These are phyloP conservation scores for Dinochytrium kinnereticum DNA, from an alignment of 371 early-diverging fungal species.

Conservation along the genomic window DNA sequence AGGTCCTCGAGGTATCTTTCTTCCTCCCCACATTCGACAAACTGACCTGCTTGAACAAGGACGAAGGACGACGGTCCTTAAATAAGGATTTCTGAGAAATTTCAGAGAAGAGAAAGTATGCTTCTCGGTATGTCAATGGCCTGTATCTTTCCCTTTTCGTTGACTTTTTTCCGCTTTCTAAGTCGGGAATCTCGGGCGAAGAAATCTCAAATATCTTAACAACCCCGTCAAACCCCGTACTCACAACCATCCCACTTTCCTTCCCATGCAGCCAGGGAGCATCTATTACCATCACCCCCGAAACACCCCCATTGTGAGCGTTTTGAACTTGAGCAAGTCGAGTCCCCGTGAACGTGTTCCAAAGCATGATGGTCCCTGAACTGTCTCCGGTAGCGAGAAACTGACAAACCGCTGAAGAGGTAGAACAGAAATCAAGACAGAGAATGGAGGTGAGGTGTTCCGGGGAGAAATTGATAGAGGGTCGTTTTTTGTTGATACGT, in stretches of 20 bases:
- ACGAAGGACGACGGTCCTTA: too few species aligned
- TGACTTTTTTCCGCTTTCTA: background rate
- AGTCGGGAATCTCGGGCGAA: background rate
- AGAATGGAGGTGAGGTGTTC: conserved; percentile 32
- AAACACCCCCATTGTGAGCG: conserved; percentile 43
- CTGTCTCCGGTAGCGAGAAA: conserved; percentile 41
- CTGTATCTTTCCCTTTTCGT: background rate
- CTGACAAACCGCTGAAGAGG: conserved; percentile 3
- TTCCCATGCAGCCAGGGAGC: background rate
- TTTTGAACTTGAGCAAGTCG: conserved; percentile 20
- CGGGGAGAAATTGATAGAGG: background rate
- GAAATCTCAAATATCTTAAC: conserved; percentile 32
- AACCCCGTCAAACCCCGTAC: conserved; percentile 43
- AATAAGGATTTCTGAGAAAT: background rate
- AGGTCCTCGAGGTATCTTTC: too few species aligned
- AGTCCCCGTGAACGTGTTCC: conserved; percentile 48
- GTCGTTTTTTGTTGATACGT: background rate
- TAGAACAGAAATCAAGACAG: conserved; percentile 25
- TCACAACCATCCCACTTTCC: conserved; percentile 22
- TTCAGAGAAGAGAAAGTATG: background rate
- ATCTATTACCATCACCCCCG: conserved; percentile 31
- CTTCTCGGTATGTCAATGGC: background rate
- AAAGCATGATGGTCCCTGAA: conserved; percentile 36
- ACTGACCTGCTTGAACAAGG: too few species aligned
- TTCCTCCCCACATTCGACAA: too few species aligned